Conservation (phyloP, 805 yeast species). For the Clavispora fructus region DNA sequence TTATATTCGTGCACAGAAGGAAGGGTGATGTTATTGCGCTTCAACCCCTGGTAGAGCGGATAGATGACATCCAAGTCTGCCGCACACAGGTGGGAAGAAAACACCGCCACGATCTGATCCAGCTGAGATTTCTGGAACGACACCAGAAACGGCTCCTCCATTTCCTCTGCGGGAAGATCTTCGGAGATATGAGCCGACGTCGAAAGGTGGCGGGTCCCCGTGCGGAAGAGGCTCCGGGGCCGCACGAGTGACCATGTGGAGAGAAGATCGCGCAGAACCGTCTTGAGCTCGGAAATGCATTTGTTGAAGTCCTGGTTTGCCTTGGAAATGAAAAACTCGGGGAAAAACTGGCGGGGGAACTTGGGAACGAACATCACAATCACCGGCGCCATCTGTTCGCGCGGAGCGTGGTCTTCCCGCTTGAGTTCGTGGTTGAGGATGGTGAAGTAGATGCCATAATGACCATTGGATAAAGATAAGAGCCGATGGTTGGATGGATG, state of each 20-base stretch:
- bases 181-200: conserved; percentile 1
- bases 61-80: conserved; percentile 29
- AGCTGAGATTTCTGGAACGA: conserved; percentile 18
- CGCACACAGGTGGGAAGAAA: conserved; percentile 10
- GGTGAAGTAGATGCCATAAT: conserved; percentile 38
- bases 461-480: conserved; percentile 33
- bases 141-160: conserved; percentile 13
- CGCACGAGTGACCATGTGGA: conserved; percentile 18
- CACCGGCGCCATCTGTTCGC: conserved; percentile 2
- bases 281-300: conserved; percentile 21
- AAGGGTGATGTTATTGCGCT: conserved; percentile 31
- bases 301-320: conserved; percentile 26
- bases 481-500: conserved; percentile 19
- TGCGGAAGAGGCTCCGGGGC: conserved; percentile 4
- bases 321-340: conserved; percentile 25
- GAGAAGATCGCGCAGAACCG: conserved; percentile 16
- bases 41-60: conserved; percentile 38
- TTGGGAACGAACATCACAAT: conserved; percentile 8
- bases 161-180: neutral
- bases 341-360: conserved; percentile 1
- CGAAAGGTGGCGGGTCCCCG: conserved; percentile 7
- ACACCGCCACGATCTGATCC: conserved; percentile 15
- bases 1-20: conserved; percentile 53
- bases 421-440: conserved; percentile 32
- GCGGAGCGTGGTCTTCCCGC: conserved; percentile 10